These are phyloP conservation scores for Sambucus nigra DNA, from an alignment of 129 eudicot genomes.

Conservation along the genomic window DNA sequence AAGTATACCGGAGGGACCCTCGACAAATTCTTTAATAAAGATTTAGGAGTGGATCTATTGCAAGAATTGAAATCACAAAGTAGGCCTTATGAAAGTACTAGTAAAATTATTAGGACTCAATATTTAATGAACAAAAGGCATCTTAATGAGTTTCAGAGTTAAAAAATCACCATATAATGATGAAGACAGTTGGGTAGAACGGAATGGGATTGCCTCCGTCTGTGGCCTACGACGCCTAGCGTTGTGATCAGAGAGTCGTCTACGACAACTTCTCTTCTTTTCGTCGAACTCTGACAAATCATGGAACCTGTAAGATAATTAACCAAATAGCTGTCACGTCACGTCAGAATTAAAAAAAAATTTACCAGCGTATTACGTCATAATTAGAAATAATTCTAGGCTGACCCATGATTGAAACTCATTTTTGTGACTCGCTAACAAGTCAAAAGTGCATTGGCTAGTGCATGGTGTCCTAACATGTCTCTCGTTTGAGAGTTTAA, in stretches of 20 bases:
- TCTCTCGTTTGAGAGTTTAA: too few relatives aligned
- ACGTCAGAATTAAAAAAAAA: too few relatives aligned
- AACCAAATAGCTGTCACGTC: conserved; percentile 4
- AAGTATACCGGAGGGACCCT: not conserved
- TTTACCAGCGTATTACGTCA: too few relatives aligned
- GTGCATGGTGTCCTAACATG: too few relatives aligned
- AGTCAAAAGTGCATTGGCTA: too few relatives aligned
- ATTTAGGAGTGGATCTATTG: not conserved
- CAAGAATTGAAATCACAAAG: not conserved
- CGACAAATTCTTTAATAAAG: not conserved
- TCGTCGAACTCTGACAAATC: conserved; percentile 61
- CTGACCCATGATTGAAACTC: too few relatives aligned
- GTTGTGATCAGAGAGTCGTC: conserved; percentile 57
- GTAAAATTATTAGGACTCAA: not conserved
- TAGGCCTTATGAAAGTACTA: not conserved
- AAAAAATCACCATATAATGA: conserved; percentile 8
- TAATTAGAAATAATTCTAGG: too few relatives aligned
- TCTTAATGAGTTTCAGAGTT: not conserved
- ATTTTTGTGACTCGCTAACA: too few relatives aligned
- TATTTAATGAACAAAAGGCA: too few relatives aligned
- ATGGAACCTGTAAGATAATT: conserved; percentile 36
- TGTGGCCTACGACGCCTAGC: conserved; percentile 59
- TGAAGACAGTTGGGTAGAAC: conserved; percentile 29
- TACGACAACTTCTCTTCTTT: conserved; percentile 62
- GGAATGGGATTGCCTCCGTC: conserved; percentile 38